Conservation (phyloP, 1,139 yeast species). For the Hanseniaspora gamundiae region DNA sequence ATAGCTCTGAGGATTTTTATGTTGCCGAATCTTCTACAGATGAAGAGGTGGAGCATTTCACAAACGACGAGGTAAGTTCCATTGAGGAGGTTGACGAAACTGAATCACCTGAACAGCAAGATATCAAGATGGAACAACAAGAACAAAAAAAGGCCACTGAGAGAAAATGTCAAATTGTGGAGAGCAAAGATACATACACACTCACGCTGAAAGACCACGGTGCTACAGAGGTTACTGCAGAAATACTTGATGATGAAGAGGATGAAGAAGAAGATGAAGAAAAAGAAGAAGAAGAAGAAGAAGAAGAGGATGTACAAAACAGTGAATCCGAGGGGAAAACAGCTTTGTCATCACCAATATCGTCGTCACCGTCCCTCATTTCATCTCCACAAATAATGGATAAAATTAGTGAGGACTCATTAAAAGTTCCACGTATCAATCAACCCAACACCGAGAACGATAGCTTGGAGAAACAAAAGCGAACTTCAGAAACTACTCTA, state of each 20-base stretch:
- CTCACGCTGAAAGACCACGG: conserved; percentile 8
- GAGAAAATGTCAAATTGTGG: background rate
- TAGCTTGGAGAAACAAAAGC: no score
- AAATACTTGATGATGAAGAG: conserved; percentile 20
- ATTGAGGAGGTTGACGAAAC: background rate
- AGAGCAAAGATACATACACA: conserved; percentile 10
- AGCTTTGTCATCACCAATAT: no score
- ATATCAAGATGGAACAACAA: background rate
- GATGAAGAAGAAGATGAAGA: conserved; percentile 29
- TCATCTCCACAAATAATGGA: no score
- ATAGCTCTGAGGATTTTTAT: conserved; percentile 14
- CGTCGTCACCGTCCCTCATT: no score
- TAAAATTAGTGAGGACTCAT: no score
- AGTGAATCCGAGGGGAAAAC: no score
- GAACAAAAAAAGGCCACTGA: no score
- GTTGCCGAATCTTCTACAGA: conserved; percentile 16
- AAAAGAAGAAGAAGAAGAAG: conserved; percentile 27
- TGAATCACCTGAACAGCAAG: background rate
- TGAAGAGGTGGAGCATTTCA: conserved; percentile 13
- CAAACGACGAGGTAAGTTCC: conserved; percentile 11
- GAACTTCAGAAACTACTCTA: no score
- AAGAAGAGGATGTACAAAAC: conserved; percentile 10
- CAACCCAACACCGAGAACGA: background rate
- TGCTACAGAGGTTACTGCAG: conserved; percentile 15
- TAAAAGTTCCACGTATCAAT: no score